Conservation (phyloP, 805 yeast species). For the Alloascoidea hylecoeti region DNA sequence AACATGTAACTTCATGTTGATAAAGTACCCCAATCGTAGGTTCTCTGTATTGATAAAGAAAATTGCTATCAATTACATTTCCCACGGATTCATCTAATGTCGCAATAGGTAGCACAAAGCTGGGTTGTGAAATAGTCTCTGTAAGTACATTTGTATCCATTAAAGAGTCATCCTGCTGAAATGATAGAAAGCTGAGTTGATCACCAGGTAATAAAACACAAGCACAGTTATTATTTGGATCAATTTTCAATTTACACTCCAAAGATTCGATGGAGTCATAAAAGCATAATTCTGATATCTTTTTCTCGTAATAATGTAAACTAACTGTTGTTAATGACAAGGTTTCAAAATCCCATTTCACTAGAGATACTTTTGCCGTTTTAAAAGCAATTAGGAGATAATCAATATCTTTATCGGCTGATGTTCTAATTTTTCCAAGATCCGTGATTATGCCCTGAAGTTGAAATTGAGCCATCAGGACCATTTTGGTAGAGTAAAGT, state of each 20-base stretch:
- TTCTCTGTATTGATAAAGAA: slow-evolving; percentile 60
- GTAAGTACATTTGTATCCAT: slow-evolving; percentile 7
- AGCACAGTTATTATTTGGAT: slow-evolving; percentile 44
- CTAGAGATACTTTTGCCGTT: slow-evolving; percentile 62
- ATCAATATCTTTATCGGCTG: slow-evolving; percentile 37
- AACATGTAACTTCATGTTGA: slow-evolving; percentile 56
- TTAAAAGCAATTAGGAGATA: slow-evolving; percentile 53
- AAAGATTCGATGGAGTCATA: slow-evolving; percentile 14
- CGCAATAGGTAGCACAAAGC: slow-evolving; percentile 44
- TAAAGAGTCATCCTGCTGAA: slow-evolving; percentile 22
- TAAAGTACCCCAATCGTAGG: slow-evolving; percentile 68
- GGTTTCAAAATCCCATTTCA: slow-evolving; percentile 50
- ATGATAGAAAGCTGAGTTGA: slow-evolving; percentile 58
- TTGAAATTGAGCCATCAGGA: slow-evolving; percentile 47
- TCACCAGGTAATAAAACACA: slow-evolving; percentile 47
- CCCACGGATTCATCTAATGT: slow-evolving; percentile 40
- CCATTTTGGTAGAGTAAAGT: slow-evolving; percentile 15
- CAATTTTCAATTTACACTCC: slow-evolving; percentile 36
- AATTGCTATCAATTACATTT: slow-evolving; percentile 58
- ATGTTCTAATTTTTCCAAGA: slow-evolving; percentile 30
- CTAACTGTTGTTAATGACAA: slow-evolving; percentile 56
- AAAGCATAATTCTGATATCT: slow-evolving; percentile 23
- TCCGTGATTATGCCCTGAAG: slow-evolving; percentile 59
- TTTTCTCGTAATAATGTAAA: slow-evolving; percentile 75
- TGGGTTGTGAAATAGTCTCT: slow-evolving; percentile 27